A percentile compares a stretch with the other conserved stretches of the same genome.
Evolutionary conservation across 169 alveolate genomes (phyloP).

Genomic region (Eimeria sp.): DNA sequence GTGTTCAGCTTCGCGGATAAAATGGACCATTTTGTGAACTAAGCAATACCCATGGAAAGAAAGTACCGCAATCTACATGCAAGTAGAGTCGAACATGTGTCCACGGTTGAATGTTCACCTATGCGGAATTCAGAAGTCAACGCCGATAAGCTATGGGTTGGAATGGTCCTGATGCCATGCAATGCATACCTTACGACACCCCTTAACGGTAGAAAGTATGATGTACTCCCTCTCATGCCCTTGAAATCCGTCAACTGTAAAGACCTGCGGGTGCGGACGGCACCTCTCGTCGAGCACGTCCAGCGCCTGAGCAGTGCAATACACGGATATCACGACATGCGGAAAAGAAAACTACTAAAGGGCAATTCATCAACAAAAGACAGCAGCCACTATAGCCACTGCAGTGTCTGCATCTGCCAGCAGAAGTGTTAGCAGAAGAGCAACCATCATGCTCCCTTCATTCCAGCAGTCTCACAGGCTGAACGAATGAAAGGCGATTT

Average conservation of each 20-base stretch:
- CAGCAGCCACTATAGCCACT: neutral
- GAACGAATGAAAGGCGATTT: constrained; percentile 51
- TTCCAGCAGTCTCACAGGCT: constrained; percentile 40
- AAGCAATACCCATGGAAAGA: neutral
- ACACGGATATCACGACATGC: neutral
- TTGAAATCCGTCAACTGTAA: constrained; percentile 67
- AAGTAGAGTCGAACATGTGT: neutral
- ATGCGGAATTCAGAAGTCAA: neutral
- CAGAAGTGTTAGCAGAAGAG: neutral
- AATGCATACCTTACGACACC: constrained; percentile 21
- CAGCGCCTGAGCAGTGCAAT: constrained; percentile 11
- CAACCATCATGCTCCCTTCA: neutral
- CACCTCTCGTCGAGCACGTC: constrained; percentile 74
- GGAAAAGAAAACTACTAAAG: neutral
- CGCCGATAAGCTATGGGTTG: neutral
- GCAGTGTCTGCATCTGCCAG: neutral
- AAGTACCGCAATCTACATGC: neutral
- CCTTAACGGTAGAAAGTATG: constrained; percentile 54
- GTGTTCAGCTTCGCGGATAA: neutral
- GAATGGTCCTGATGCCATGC: neutral
- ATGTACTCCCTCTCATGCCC: constrained; percentile 68
- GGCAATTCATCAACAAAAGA: neutral
- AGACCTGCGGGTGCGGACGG: constrained; percentile 75
- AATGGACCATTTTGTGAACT: neutral
- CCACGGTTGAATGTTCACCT: neutral